Percentiles rank a stretch among this genome's conserved stretches.
Evolutionary conservation across 2,329 filamentous ascomycete genomes (phyloP).

Genomic region (Berkeleyomyces rouxiae): DNA sequence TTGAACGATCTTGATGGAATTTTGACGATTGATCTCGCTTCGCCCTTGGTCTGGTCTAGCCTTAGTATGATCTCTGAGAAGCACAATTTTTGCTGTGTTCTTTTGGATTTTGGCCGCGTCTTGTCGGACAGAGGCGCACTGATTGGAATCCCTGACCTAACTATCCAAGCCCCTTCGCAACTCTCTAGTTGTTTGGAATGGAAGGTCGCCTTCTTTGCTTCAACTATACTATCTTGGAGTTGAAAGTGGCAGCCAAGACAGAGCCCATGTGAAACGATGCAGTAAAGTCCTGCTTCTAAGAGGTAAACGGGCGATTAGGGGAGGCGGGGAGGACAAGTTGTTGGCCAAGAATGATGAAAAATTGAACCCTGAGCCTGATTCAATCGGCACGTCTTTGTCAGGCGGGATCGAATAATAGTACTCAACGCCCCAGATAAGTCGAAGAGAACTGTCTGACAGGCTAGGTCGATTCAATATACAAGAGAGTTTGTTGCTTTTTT

Average conservation of each 20-base stretch:
- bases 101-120: slow-evolving; percentile 6
- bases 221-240: background rate
- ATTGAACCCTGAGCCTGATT: background rate
- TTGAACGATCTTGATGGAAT: background rate
- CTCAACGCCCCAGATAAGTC: background rate
- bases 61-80: slow-evolving; percentile 4
- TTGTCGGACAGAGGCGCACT: slow-evolving; percentile 9
- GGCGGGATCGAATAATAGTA: background rate
- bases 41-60: background rate
- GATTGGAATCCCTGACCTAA: slow-evolving; percentile 5
- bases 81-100: background rate
- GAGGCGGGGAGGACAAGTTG: background rate
- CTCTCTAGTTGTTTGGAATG: background rate
- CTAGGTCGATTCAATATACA: background rate
- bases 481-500: background rate
- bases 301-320: background rate
- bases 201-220: background rate
- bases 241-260: background rate
- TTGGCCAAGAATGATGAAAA: background rate
- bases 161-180: slow-evolving; percentile 1
- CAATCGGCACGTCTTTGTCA: background rate
- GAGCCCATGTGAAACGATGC: background rate
- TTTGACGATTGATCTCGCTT: background rate
- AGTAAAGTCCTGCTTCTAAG: background rate
- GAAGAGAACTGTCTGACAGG: slow-evolving; percentile 6